phyloP scores from a whole-genome alignment of 441 rosid genomes.

The Arabidopsis lyrata region DNA sequence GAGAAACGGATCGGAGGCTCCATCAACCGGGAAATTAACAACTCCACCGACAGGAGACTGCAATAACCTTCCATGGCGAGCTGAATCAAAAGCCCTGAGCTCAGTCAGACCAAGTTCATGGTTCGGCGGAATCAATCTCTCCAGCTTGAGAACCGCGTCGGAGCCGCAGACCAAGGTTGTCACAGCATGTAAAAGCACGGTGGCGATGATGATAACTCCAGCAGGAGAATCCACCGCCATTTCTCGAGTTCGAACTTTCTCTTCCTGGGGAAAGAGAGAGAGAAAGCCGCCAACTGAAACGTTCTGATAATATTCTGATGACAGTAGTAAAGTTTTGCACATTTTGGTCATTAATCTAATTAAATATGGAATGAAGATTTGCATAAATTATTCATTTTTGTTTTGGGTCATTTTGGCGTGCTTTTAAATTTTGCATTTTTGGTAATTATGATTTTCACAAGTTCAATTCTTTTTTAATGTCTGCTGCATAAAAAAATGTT shows the following conservation, averaged over 20 bases:
- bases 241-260: constrained; percentile 41
- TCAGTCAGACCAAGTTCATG: constrained; percentile 46
- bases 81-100: constrained; percentile 48
- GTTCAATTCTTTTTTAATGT: background rate
- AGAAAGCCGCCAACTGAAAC: constrained; percentile 42
- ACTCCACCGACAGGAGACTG: constrained; percentile 48
- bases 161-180: constrained; percentile 21
- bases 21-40: constrained; percentile 46
- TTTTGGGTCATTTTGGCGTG: background rate
- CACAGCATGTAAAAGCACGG: constrained; percentile 26
- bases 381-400: background rate
- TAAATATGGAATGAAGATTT: background rate
- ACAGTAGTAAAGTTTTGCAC: constrained; percentile 34
- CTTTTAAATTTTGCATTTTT: background rate
- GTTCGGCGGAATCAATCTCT: constrained; percentile 46
- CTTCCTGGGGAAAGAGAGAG: constrained; percentile 11
- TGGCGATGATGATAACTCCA: constrained; percentile 43
- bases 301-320: constrained; percentile 43
- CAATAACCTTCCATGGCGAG: constrained; percentile 49
- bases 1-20: constrained; percentile 49
- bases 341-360: constrained; percentile 31
- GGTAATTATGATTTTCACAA: background rate
- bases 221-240: constrained; percentile 45
- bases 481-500: no score
- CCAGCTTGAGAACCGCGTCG: constrained; percentile 44